A percentile compares a stretch with the other conserved stretches of the same genome.
Evolutionary conservation across 495 filamentous ascomycete species (phyloP).

Genomic region (Amniculicola lignicola): DNA sequence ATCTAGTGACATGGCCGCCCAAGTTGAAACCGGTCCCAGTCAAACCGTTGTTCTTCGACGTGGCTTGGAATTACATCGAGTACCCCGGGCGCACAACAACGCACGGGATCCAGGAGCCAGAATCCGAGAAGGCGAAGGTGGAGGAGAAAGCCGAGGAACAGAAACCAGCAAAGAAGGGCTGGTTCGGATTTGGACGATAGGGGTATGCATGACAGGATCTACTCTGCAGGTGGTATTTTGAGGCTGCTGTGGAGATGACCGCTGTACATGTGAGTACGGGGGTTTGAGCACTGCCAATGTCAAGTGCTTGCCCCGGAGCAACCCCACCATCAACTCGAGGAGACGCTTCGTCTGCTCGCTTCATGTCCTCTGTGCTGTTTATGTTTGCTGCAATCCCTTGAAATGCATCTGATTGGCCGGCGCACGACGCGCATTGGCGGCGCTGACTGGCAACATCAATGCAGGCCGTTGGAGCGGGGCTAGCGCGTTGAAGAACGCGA

Average conservation of each 20-base stretch:
- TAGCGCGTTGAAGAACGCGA: slow-evolving; percentile 15
- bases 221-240: too few relatives aligned
- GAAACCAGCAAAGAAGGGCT: slow-evolving; percentile 68
- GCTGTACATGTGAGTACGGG: too few relatives aligned
- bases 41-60: slow-evolving; percentile 94
- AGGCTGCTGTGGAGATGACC: too few relatives aligned
- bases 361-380: too few relatives aligned
- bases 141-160: slow-evolving; percentile 47
- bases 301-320: too few relatives aligned
- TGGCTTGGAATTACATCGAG: slow-evolving; percentile 96
- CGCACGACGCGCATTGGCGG: not conserved
- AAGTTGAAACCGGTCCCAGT: slow-evolving; percentile 78
- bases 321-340: too few relatives aligned
- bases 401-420: too few relatives aligned
- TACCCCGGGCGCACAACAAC: slow-evolving; percentile 64
- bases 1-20: slow-evolving; percentile 85
- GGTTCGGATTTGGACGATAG: slow-evolving; percentile 86
- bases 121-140: slow-evolving; percentile 31
- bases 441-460: slow-evolving; percentile 9
- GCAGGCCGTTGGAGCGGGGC: slow-evolving; percentile 9
- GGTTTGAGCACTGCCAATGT: too few relatives aligned
- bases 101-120: slow-evolving; percentile 22
- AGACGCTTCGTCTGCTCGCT: too few relatives aligned
- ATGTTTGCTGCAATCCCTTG: too few relatives aligned
- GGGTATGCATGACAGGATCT: not conserved